Conservation (phyloP, 768 basidiomycete genomes). For the Auriscalpium microsporum region DNA sequence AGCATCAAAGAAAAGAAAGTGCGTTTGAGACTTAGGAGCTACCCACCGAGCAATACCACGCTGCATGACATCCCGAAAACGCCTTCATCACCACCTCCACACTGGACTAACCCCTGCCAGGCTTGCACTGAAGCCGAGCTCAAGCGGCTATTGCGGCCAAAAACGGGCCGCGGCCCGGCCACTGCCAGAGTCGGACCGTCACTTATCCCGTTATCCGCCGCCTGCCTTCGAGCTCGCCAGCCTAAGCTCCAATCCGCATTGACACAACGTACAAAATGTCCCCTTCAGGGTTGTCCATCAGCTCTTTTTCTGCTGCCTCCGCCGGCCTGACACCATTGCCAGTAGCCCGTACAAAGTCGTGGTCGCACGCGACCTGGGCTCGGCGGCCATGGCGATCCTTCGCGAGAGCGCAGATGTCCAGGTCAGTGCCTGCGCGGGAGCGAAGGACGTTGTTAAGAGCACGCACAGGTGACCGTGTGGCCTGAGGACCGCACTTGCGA, state of each 20-base stretch:
- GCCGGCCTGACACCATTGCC: too few species aligned
- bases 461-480: conserved; percentile 38
- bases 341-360: conserved; percentile 35
- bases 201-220: too few species aligned
- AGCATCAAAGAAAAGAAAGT: not conserved
- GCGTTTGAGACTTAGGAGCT: not conserved
- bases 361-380: conserved; percentile 52
- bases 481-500: conserved; percentile 47
- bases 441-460: not conserved
- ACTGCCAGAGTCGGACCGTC: too few species aligned
- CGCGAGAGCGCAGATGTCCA: conserved; percentile 43
- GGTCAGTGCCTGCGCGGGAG: conserved; percentile 24
- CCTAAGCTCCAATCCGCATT: not conserved
- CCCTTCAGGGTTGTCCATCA: not conserved
- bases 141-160: too few species aligned
- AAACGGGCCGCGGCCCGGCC: too few species aligned
- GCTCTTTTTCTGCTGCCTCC: too few species aligned
- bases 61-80: not conserved
- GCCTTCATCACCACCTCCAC: not conserved
- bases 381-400: conserved; percentile 53
- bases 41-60: conserved; percentile 10
- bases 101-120: not conserved
- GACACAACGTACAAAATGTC: not conserved
- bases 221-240: too few species aligned
- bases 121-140: too few species aligned